Conservation (phyloP, 1,284 basidiomycete genomes). For the Ustilago loliicola region DNA sequence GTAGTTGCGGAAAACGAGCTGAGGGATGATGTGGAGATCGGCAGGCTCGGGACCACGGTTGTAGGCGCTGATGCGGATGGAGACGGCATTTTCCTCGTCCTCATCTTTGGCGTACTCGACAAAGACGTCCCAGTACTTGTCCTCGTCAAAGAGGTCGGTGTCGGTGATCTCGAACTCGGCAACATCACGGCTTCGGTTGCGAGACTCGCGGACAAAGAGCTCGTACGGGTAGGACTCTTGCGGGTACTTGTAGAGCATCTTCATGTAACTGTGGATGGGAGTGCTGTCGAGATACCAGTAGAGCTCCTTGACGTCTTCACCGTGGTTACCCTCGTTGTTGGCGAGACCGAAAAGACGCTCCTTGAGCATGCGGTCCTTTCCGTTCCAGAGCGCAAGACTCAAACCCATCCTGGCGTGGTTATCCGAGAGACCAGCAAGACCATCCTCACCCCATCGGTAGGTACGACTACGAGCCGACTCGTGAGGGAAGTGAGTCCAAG, state of each 20-base stretch:
- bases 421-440: constrained; percentile 94
- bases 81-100: constrained; percentile 87
- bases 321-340: constrained; percentile 95
- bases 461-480: constrained; percentile 92
- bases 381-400: constrained; percentile 93
- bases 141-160: constrained; percentile 89
- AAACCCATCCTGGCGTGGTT: constrained; percentile 95
- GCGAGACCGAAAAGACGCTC: constrained; percentile 94
- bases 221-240: constrained; percentile 93
- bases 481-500: constrained; percentile 97
- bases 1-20: constrained; percentile 96
- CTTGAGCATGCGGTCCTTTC: constrained; percentile 91
- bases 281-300: constrained; percentile 99
- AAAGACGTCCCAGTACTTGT: constrained; percentile 93
- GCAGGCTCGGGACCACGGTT: constrained; percentile 96
- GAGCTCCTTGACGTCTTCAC: constrained; percentile 97
- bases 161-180: constrained; percentile 93
- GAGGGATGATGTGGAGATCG: constrained; percentile 93
- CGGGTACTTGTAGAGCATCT: constrained; percentile 97
- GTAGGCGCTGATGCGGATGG: constrained; percentile 93
- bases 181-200: constrained; percentile 85
- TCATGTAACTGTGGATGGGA: constrained; percentile 99
- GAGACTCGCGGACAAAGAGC: constrained; percentile 87
- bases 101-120: constrained; percentile 95
- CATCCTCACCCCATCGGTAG: constrained; percentile 98